A percentile compares a stretch with the other conserved stretches of the same genome.
These are phyloP conservation scores for Plasmodiophora brassicae DNA, from an alignment of 208 protist species.

Conservation along the genomic window DNA sequence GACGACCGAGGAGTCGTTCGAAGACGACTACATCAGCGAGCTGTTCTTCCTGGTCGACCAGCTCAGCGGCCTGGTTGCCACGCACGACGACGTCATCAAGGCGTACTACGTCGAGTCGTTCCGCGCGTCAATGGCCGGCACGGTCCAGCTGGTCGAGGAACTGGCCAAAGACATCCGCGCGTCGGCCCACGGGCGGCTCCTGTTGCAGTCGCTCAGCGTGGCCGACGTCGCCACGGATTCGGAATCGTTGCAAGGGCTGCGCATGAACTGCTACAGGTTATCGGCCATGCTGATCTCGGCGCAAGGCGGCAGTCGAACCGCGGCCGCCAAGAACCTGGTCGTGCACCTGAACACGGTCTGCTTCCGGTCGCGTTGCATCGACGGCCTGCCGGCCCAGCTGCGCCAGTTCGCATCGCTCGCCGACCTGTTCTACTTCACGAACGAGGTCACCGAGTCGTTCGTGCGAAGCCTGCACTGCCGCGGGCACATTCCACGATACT, in stretches of 20 bases:
- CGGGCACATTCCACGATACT: conserved; percentile 16
- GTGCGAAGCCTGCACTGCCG: neutral
- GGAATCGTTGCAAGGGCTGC: neutral
- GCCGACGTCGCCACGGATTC: neutral
- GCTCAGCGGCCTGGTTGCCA: neutral
- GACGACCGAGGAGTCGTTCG: neutral
- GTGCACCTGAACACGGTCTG: neutral
- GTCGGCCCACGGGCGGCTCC: neutral
- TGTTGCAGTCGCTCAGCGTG: neutral
- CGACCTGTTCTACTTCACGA: neutral
- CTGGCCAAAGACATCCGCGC: neutral
- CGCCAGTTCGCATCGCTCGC: neutral
- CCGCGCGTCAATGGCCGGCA: neutral
- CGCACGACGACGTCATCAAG: neutral
- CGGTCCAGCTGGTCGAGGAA: neutral
- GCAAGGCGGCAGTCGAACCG: neutral
- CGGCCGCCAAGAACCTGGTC: neutral
- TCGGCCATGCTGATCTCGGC: neutral
- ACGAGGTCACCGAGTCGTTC: neutral
- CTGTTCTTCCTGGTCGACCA: conserved; percentile 3
- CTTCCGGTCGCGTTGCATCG: conserved; percentile 13
- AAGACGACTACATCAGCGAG: conserved; percentile 24
- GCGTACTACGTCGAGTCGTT: neutral
- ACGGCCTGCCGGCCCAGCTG: neutral
- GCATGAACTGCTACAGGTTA: neutral